Base-by-base conservation (phyloP, 305 asterid species). In the Fraxinus paxiana region DNA sequence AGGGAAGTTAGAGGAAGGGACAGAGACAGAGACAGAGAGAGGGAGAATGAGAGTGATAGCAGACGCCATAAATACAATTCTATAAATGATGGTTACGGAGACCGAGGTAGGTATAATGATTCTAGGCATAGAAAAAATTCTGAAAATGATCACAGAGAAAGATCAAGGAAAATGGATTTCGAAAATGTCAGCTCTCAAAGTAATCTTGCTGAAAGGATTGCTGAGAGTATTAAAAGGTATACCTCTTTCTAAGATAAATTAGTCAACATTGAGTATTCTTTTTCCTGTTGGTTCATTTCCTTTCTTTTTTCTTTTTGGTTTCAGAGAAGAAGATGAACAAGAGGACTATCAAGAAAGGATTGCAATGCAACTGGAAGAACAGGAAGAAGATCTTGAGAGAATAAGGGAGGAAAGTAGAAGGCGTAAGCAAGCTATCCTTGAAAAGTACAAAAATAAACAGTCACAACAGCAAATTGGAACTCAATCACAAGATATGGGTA, bases 391-490 rank as follows among this genome's bases (percentile, higher is more conserved):
- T 81, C 88, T 92, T 51, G 92, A 94, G 86, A 93, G 87, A 89
- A 91, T 96, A 79, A 96, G 93, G 89, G 99, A 96, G 90, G 99
- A 96, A 89, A 92, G 98, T 84, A 89, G 97, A 92, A 93, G 97
- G 88, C 90, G 95, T 73, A 88, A 86, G 79, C 97, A 92, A 86
- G 99, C 97, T 73, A 94, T 96, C 82, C 93, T 96, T 70, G 98
- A 94, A 83, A 96, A 93, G 85, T 89, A 96, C 88, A 91, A 88
- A 85, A 87, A 84, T 81, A 83, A 90, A 83, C 82, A 78, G 70
- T 61, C 67, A 12, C 90, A 81, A 33, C 89, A 88, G 77, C 86
- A 85, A 74, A 81, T 38, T 67, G 87, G 87, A 75, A 80, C 77
- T 17, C 80, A 78, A 13, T 72, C 87, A 5, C 90, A 89, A 78